Conservation (phyloP, 192 early-diverging fungal species). For the Chytriomyces hyalinus region DNA sequence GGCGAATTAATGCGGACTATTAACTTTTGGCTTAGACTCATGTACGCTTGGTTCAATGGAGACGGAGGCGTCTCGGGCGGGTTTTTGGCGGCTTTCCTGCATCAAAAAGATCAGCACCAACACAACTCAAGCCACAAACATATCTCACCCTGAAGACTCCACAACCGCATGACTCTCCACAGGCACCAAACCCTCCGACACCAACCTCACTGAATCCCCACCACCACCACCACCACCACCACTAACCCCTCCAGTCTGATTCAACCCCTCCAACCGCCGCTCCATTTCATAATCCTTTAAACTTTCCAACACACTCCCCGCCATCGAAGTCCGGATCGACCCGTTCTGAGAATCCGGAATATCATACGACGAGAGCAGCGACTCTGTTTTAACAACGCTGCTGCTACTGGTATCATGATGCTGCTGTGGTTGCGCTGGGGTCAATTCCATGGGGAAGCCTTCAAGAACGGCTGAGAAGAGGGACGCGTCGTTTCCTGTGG, state of each 20-base stretch:
- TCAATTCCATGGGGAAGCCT: constrained; percentile 1
- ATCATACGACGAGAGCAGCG: neutral
- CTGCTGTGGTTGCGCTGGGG: neutral
- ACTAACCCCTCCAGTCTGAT: neutral
- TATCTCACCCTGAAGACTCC: neutral
- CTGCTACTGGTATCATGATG: neutral
- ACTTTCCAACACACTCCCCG: neutral
- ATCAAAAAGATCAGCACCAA: neutral
- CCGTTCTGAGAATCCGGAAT: constrained; percentile 6
- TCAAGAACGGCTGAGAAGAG: constrained; percentile 32
- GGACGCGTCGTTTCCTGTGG: constrained; percentile 10
- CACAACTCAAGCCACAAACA: too few species aligned
- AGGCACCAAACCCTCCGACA: neutral
- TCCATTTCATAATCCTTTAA: neutral
- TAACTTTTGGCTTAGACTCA: constrained; percentile 31
- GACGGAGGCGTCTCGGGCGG: constrained; percentile 21
- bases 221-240: neutral
- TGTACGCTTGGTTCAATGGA: constrained; percentile 21
- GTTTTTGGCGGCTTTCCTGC: neutral
- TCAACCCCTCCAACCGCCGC: neutral
- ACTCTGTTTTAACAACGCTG: neutral
- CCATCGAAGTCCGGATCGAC: constrained; percentile 2
- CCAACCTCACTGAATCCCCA: neutral
- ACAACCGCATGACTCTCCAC: neutral
- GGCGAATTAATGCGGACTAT: constrained; percentile 5